phyloP scores from a whole-genome alignment of 2,329 filamentous ascomycete species.

The Phialophora macrospora region DNA sequence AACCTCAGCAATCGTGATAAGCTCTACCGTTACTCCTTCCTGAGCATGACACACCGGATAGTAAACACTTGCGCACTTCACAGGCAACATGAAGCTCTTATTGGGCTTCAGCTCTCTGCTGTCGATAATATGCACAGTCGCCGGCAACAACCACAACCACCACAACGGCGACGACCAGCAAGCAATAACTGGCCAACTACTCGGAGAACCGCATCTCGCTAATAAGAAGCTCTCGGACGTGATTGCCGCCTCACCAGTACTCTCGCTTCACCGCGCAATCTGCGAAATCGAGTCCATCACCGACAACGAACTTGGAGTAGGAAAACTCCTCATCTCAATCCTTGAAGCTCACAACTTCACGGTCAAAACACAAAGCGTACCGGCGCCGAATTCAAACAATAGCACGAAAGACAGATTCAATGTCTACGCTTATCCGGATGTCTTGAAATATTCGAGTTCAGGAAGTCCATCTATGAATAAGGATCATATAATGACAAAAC shows the following conservation, averaged over 20 bases:
- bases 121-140: background rate
- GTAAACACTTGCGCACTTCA: background rate
- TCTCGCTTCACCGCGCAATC: slow-evolving; percentile 76
- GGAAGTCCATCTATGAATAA: slow-evolving; percentile 18
- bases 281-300: slow-evolving; percentile 74
- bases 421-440: slow-evolving; percentile 68
- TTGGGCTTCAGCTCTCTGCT: background rate
- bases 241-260: slow-evolving; percentile 57
- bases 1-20: background rate
- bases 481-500: slow-evolving; percentile 20
- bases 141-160: background rate
- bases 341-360: slow-evolving; percentile 65
- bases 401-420: slow-evolving; percentile 67
- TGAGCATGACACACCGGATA: background rate
- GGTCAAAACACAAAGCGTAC: slow-evolving; percentile 62
- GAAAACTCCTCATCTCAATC: slow-evolving; percentile 69
- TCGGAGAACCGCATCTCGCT: background rate
- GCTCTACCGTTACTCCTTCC: background rate
- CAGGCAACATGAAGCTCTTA: background rate
- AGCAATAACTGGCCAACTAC: slow-evolving; percentile 1
- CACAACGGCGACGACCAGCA: slow-evolving; percentile 1
- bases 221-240: slow-evolving; percentile 43
- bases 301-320: slow-evolving; percentile 70
- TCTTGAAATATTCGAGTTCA: slow-evolving; percentile 26
- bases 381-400: slow-evolving; percentile 37